phyloP scores from a whole-genome alignment of 371 early-diverging fungal species.

The Mortierella sp. region DNA sequence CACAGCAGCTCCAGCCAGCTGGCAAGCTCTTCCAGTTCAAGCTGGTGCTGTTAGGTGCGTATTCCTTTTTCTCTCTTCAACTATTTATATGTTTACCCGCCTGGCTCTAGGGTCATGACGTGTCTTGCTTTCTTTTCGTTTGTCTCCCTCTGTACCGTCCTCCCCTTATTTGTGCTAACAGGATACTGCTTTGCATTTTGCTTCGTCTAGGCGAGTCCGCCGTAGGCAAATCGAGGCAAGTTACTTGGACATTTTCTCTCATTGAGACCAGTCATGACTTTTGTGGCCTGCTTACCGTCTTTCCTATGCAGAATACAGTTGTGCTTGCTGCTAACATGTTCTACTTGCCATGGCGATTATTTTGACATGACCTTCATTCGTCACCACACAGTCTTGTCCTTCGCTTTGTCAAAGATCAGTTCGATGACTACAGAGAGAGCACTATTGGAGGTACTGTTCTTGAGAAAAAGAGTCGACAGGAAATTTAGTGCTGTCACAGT shows the following conservation, averaged over 20 bases:
- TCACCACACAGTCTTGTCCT: slow-evolving; percentile 79
- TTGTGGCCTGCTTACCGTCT: too few relatives aligned
- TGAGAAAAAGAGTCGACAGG: slow-evolving; percentile 11
- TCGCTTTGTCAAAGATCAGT: slow-evolving; percentile 97
- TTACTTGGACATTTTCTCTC: background rate
- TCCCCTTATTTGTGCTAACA: background rate
- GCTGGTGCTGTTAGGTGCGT: slow-evolving; percentile 82
- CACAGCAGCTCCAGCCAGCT: slow-evolving; percentile 40
- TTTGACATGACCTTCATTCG: too few relatives aligned
- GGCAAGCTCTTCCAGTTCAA: slow-evolving; percentile 82
- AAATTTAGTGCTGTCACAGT: slow-evolving; percentile 18
- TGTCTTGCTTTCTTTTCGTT: too few relatives aligned
- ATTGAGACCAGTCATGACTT: too few relatives aligned
- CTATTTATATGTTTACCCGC: background rate
- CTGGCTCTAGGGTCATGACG: too few relatives aligned
- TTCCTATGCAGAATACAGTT: too few relatives aligned
- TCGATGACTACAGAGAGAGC: slow-evolving; percentile 97
- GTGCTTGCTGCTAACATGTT: background rate
- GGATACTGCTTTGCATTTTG: slow-evolving; percentile 1
- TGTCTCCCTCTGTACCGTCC: too few relatives aligned
- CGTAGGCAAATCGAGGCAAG: slow-evolving; percentile 89
- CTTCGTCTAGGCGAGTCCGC: slow-evolving; percentile 81
- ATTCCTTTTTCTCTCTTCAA: background rate
- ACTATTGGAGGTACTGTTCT: slow-evolving; percentile 92
- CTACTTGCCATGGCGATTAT: too few relatives aligned